These are phyloP conservation scores for Arthrobotrys musiformis DNA, from an alignment of 2,329 filamentous ascomycete genomes.

Conservation along the genomic window DNA sequence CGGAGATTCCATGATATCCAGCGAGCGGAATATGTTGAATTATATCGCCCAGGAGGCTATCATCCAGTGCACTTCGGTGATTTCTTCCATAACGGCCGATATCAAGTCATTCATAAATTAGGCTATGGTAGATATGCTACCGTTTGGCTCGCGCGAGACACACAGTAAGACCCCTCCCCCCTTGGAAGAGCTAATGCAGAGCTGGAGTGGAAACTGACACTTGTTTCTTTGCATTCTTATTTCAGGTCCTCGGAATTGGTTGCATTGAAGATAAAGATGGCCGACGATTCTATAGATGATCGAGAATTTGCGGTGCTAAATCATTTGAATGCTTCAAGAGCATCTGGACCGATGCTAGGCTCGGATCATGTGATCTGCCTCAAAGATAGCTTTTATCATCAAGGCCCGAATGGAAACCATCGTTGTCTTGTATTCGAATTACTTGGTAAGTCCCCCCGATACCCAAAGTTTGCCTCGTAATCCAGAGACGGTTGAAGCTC, in stretches of 20 bases:
- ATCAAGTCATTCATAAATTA: constrained; percentile 60
- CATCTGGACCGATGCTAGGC: background rate
- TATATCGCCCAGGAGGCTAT: constrained; percentile 60
- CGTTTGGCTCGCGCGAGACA: constrained; percentile 61
- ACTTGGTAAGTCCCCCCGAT: background rate
- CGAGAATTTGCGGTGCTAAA: background rate
- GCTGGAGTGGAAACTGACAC: background rate
- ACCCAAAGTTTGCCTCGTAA: no score
- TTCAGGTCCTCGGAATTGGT: constrained; percentile 7
- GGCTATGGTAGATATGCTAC: constrained; percentile 60
- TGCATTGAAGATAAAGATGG: constrained; percentile 20
- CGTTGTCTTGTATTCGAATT: constrained; percentile 25
- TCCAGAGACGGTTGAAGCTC: no score
- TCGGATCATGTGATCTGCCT: background rate
- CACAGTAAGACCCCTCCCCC: no score
- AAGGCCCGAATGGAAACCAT: constrained; percentile 13
- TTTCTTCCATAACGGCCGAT: constrained; percentile 59
- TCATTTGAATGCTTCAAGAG: background rate
- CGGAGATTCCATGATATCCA: no score
- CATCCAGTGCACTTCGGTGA: constrained; percentile 60
- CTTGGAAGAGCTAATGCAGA: no score
- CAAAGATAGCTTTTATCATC: constrained; percentile 22
- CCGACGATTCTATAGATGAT: background rate
- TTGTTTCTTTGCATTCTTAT: background rate
- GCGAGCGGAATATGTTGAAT: no score